Evolutionary conservation across 2,329 filamentous ascomycete genomes (phyloP), one percentile per base, ranked within the genome.

Genomic region (Paecilomyces fulvus): DNA sequence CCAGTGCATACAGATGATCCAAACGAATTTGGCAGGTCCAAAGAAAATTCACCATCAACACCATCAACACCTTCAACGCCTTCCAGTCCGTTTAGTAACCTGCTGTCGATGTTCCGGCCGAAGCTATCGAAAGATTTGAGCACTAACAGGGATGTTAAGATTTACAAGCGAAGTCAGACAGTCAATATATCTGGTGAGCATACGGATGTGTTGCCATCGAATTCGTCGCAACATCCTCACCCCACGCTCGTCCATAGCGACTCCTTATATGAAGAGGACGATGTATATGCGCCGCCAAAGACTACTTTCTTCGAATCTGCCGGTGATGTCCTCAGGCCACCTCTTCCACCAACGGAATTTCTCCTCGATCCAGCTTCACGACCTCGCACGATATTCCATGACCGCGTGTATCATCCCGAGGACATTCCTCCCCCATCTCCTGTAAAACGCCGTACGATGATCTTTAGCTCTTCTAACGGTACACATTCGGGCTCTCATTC

Each of bases 301-400:
- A 97, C 94, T 0, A 95, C 90, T 0, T 88, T 99, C 60, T 95
- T 99, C 58, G 94, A 99, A 74, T 92, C 92, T 3, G 94, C 94
- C 0, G 90, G 91, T 10, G 92, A 99, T 70, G 77, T 99, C 2
- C 81, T 99, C 46, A 95, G 92, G 69, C 94, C 94, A 4, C 92
- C 91, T 51, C 75, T 97, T 31, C 92, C 94, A 14, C 82, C 88
- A 0, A 79, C 83, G 2, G 86, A 91, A 49, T 99, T 90, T 71
- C 79, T 99, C 37, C 82, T 92, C 53, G 88, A 97, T 64, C 92
- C 94, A 7, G 80, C 86, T 1, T 87, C 84, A 53, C 86, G 94
- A 14, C 85, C 90, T 0, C 84, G 90, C 51, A 92, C 92, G 1
- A 99, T 99, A 58, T 97, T 97, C 73, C 94, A 99, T 71, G 94